A percentile compares a stretch with the other conserved stretches of the same genome.
Evolutionary conservation across 2,329 filamentous ascomycete species (phyloP).

Genomic region (Diaporthe sp.): DNA sequence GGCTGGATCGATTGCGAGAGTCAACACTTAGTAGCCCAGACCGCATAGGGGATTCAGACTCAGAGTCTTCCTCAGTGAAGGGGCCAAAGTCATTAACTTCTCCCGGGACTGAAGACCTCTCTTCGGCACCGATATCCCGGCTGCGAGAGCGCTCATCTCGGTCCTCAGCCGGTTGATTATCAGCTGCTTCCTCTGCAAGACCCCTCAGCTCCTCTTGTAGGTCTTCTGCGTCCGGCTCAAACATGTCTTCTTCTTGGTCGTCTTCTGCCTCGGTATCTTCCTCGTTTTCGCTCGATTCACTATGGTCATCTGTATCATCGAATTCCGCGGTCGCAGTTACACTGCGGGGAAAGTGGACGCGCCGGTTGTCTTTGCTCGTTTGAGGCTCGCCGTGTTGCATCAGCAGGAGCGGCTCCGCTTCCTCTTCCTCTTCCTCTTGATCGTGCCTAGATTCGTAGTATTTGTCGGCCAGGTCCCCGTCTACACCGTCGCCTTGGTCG

Average conservation of each 20-base stretch:
- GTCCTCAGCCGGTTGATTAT: slow-evolving; percentile 37
- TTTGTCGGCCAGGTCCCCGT: slow-evolving; percentile 50
- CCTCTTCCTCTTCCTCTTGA: slow-evolving; percentile 44
- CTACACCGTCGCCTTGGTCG: slow-evolving; percentile 52
- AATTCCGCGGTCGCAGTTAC: slow-evolving; percentile 27
- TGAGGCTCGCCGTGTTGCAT: slow-evolving; percentile 36
- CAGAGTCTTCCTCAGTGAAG: slow-evolving; percentile 4
- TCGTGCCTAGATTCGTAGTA: slow-evolving; percentile 44
- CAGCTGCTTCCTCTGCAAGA: slow-evolving; percentile 46
- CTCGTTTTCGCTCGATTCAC: slow-evolving; percentile 43
- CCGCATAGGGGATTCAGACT: background rate
- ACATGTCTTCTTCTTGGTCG: slow-evolving; percentile 38
- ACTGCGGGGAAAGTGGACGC: slow-evolving; percentile 37
- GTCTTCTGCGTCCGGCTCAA: slow-evolving; percentile 45
- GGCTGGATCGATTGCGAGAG: slow-evolving; percentile 2
- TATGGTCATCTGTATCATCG: slow-evolving; percentile 47
- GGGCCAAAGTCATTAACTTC: slow-evolving; percentile 22
- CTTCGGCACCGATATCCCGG: slow-evolving; percentile 51
- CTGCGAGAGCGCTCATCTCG: background rate
- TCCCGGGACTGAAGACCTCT: background rate
- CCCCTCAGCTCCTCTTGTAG: slow-evolving; percentile 54
- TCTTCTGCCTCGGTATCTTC: slow-evolving; percentile 44
- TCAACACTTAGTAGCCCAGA: background rate
- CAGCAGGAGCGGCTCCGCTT: slow-evolving; percentile 40
- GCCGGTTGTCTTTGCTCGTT: slow-evolving; percentile 23